phyloP scores from a whole-genome alignment of 1,284 basidiomycete genomes.

The Cutaneotrichosporon sp. region DNA sequence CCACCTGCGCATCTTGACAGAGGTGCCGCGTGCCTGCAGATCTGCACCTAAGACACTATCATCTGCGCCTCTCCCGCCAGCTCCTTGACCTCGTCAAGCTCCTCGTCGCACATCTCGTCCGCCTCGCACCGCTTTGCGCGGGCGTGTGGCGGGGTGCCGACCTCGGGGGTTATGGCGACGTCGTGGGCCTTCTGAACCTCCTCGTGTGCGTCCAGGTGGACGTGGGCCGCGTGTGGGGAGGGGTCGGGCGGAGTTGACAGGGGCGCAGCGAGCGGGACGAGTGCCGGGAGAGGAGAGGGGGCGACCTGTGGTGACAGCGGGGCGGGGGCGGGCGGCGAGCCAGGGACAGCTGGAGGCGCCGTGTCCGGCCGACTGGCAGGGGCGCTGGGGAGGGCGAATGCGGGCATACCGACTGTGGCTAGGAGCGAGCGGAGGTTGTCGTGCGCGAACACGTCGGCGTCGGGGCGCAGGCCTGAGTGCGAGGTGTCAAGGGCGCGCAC shows the following conservation, averaged over 20 bases:
- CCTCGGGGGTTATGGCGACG: not conserved
- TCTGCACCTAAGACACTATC: too few species aligned
- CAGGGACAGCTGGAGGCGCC: too few species aligned
- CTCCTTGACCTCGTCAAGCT: not conserved
- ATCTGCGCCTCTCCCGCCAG: slow-evolving; percentile 2
- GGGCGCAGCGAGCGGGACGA: too few species aligned
- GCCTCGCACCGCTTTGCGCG: not conserved
- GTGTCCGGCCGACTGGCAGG: too few species aligned
- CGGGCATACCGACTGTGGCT: too few species aligned
- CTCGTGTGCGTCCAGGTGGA: not conserved
- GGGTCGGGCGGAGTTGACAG: too few species aligned
- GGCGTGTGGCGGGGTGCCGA: not conserved
- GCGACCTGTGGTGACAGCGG: not conserved
- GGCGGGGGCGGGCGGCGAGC: not conserved
- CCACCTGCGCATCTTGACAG: too few species aligned
- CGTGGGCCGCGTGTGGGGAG: not conserved
- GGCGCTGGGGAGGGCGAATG: too few species aligned
- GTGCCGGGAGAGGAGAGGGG: too few species aligned
- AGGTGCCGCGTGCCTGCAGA: too few species aligned
- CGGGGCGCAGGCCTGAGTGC: not conserved
- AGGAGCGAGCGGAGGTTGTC: not conserved
- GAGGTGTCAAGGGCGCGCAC: not conserved
- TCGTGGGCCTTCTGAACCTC: slow-evolving; percentile 1
- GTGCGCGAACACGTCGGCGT: not conserved
- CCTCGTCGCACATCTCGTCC: slow-evolving; percentile 1